Conservation (phyloP, 2,329 filamentous ascomycete genomes). For the Fusarium sp. region DNA sequence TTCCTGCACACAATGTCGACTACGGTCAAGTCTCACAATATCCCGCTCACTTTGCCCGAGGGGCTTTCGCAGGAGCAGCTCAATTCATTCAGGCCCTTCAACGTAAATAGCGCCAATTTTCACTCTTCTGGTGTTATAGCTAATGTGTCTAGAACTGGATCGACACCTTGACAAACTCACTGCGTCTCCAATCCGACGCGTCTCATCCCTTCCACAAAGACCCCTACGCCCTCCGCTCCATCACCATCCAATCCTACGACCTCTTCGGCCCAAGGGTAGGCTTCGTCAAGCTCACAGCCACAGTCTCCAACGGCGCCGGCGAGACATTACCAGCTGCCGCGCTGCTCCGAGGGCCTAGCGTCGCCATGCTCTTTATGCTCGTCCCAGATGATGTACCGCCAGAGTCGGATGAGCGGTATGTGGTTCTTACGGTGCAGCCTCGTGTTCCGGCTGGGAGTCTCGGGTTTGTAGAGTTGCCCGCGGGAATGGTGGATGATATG, state of each 20-base stretch:
- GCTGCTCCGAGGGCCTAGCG: slow-evolving; percentile 70
- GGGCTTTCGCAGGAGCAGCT: slow-evolving; percentile 60
- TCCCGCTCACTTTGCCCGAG: slow-evolving; percentile 58
- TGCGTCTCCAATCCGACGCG: slow-evolving; percentile 56
- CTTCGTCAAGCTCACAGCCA: slow-evolving; percentile 67
- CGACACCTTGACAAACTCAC: slow-evolving; percentile 58
- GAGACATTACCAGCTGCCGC: slow-evolving; percentile 65
- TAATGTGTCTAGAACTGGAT: slow-evolving; percentile 60
- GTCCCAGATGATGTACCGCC: slow-evolving; percentile 61
- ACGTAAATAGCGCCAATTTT: slow-evolving; percentile 48
- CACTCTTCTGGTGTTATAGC: neutral
- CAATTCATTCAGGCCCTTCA: slow-evolving; percentile 62
- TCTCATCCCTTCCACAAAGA: slow-evolving; percentile 65
- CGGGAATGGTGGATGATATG: slow-evolving; percentile 67
- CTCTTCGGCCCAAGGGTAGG: slow-evolving; percentile 62
- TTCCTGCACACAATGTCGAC: slow-evolving; percentile 37
- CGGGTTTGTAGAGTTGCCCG: slow-evolving; percentile 67
- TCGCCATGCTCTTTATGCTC: slow-evolving; percentile 70
- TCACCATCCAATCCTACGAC: slow-evolving; percentile 67
- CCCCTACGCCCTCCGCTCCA: slow-evolving; percentile 63
- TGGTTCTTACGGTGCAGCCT: slow-evolving; percentile 70
- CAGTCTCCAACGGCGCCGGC: slow-evolving; percentile 59
- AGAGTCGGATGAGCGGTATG: slow-evolving; percentile 62
- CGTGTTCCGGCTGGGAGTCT: slow-evolving; percentile 67
- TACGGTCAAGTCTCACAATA: slow-evolving; percentile 42